phyloP scores from a whole-genome alignment of 2,329 filamentous ascomycete genomes.

The Xylariaceae sp. region DNA sequence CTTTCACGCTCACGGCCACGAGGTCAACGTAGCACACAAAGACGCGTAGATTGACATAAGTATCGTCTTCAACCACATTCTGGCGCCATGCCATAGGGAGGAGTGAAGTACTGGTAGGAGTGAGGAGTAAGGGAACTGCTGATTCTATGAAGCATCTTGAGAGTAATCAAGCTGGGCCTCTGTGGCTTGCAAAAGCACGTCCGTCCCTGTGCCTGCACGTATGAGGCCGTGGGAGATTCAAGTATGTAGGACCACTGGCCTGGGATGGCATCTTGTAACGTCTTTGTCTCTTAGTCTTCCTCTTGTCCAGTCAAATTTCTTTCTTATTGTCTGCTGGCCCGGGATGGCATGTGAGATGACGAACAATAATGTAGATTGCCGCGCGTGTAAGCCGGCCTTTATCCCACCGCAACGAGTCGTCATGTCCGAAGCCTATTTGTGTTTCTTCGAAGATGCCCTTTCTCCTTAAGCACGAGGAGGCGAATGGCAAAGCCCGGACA shows the following conservation, averaged over 20 bases:
- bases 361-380: not conserved
- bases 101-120: not conserved
- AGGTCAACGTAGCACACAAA: not conserved
- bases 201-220: not conserved
- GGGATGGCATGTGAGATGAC: not conserved
- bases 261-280: not conserved
- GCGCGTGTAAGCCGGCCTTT: not conserved
- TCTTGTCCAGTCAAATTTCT: not conserved
- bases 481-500: slow-evolving; percentile 9
- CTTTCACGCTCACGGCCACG: not conserved
- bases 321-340: not conserved
- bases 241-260: not conserved
- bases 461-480: slow-evolving; percentile 1
- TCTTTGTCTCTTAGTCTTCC: slow-evolving; percentile 2
- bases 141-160: too few relatives aligned
- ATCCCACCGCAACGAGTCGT: not conserved
- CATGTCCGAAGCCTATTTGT: not conserved
- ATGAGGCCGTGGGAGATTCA: not conserved
- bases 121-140: too few relatives aligned
- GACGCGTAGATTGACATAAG: not conserved
- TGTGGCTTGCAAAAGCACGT: not conserved
- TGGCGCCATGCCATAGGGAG: not conserved
- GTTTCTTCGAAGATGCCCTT: slow-evolving; percentile 7
- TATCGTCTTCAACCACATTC: not conserved
- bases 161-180: too few relatives aligned